These are phyloP conservation scores for Monosporascus sp. DNA, from an alignment of 2,329 filamentous ascomycete genomes.

Conservation along the genomic window DNA sequence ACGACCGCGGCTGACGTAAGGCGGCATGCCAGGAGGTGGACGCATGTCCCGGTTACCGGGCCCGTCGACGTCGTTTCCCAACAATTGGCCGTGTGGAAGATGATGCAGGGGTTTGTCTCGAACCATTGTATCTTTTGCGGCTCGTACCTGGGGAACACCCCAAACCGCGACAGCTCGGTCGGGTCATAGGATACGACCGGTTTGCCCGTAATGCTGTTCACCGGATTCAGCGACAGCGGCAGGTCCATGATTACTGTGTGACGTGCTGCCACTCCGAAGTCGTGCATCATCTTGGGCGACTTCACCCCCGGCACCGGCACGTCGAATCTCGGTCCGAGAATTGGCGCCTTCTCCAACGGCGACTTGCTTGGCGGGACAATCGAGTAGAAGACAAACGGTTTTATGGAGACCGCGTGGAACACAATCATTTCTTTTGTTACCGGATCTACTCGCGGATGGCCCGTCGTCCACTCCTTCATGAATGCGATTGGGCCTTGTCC, in stretches of 20 bases:
- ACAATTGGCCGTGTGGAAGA: conserved; percentile 68
- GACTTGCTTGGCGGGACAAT: conserved; percentile 24
- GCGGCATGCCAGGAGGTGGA: conserved; percentile 63
- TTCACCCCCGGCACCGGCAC: conserved; percentile 55
- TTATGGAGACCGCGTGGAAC: conserved; percentile 61
- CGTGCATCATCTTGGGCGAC: conserved; percentile 70
- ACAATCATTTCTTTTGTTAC: conserved; percentile 60
- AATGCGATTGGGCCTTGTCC: conserved; percentile 52
- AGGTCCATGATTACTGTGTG: conserved; percentile 67
- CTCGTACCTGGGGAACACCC: conserved; percentile 59
- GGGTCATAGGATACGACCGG: conserved; percentile 58
- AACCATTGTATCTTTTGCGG: conserved; percentile 61
- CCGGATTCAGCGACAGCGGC: conserved; percentile 59
- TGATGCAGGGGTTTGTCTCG: conserved; percentile 61
- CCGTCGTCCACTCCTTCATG: conserved; percentile 68
- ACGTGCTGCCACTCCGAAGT: conserved; percentile 61
- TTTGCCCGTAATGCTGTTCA: conserved; percentile 52
- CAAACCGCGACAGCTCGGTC: conserved; percentile 55
- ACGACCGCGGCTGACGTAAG: conserved; percentile 61
- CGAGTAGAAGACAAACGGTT: conserved; percentile 65
- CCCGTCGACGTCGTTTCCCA: conserved; percentile 50
- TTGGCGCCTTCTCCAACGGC: conserved; percentile 14
- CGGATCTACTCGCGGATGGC: conserved; percentile 64
- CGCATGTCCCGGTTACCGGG: conserved; percentile 30
- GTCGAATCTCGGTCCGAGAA: conserved; percentile 38